phyloP scores from a whole-genome alignment of 2,329 filamentous ascomycete species.

The Emergomyces orientalis region DNA sequence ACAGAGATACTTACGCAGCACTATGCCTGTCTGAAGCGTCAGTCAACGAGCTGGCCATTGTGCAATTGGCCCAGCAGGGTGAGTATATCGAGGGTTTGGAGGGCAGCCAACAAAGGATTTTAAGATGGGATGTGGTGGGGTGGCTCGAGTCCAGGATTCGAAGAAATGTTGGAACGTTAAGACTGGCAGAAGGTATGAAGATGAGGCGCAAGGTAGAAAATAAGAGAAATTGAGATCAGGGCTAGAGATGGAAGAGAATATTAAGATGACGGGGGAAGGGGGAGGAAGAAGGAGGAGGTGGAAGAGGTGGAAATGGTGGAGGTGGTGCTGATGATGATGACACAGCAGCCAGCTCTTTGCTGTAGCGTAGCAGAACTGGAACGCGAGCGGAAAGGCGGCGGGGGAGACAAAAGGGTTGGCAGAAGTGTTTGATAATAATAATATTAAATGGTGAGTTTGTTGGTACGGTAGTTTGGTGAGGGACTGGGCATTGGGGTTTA shows the following conservation, averaged over 20 bases:
- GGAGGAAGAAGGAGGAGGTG: background rate
- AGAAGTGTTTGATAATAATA: background rate
- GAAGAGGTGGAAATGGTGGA: background rate
- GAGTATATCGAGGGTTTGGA: background rate
- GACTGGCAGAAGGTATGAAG: background rate
- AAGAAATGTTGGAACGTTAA: background rate
- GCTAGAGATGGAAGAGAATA: background rate
- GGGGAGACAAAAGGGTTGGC: background rate
- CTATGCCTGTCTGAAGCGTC: conserved; percentile 41
- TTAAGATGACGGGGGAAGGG: background rate
- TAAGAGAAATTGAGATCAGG: background rate
- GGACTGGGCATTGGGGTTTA: background rate
- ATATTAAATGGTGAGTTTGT: too few species aligned
- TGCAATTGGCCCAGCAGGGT: conserved; percentile 14
- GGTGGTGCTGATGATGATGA: background rate
- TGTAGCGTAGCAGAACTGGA: background rate
- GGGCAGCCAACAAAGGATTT: background rate
- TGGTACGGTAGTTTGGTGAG: background rate
- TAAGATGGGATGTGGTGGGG: background rate
- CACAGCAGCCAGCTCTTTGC: background rate
- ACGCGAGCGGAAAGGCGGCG: background rate
- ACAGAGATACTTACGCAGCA: conserved; percentile 42
- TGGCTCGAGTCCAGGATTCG: background rate
- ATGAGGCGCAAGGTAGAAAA: background rate
- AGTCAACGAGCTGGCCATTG: conserved; percentile 45